Evolutionary conservation across 2,329 filamentous ascomycete species (phyloP).

Genomic region (Aspergillus fructus): DNA sequence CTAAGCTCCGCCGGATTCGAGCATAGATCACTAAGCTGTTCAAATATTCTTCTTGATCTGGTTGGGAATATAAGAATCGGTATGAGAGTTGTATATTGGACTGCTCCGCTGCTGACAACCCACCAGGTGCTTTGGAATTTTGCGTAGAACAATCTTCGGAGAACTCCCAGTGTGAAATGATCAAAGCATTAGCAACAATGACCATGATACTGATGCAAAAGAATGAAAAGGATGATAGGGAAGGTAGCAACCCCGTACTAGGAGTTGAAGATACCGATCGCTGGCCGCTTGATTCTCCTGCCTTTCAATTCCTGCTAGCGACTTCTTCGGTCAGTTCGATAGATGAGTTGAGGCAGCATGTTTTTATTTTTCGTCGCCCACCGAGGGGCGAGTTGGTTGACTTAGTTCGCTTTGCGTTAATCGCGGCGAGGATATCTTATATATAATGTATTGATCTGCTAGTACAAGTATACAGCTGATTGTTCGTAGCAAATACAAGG

Average conservation of each 20-base stretch:
- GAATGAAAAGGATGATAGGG: neutral
- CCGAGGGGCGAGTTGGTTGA: neutral
- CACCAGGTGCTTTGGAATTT: neutral
- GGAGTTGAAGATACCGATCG: neutral
- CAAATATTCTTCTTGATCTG: neutral
- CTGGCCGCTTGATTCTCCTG: neutral
- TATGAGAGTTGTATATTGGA: neutral
- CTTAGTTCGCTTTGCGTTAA: neutral
- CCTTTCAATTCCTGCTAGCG: neutral
- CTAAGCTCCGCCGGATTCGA: neutral
- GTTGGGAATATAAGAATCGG: neutral
- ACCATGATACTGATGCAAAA: neutral
- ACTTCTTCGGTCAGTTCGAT: neutral
- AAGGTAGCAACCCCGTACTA: neutral
- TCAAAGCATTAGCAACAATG: neutral
- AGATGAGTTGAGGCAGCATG: neutral
- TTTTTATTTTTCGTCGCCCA: neutral
- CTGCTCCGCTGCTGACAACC: neutral
- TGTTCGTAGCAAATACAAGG: neutral
- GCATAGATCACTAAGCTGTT: neutral
- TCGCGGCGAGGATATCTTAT: neutral
- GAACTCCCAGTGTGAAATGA: neutral
- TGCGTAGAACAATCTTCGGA: neutral
- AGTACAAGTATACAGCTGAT: neutral
- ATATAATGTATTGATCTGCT: neutral